Evolutionary conservation across 129 eudicot species (phyloP), one percentile per base, ranked within the genome.

Genomic region (Flaveria trinervia): DNA sequence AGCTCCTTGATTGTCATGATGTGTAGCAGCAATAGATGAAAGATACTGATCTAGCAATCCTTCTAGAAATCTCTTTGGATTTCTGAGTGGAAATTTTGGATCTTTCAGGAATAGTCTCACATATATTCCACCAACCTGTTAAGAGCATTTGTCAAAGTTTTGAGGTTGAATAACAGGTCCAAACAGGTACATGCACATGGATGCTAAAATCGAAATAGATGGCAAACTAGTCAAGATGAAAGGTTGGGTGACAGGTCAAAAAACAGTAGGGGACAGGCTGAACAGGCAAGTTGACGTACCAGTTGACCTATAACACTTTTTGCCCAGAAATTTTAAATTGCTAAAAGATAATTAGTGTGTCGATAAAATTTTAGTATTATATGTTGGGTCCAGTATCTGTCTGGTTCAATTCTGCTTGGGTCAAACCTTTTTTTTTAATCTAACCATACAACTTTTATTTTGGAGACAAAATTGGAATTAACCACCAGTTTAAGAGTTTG

Each of bases 101-200:
- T 94, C 99, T 80, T 89, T 94, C 76, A 94, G 78, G 84, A 94
- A 94, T 65, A 94, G 88, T 78, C 97, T 82, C 20, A 94, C 96
- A 61, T 94, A 91, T 70, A 94, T 91, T 69, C 99, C 99, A 56
- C 99, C 99, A 81, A 94, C 99, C 98, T 94, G 83, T 71, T 73
- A 56, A 13, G 25, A 50, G 68, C 75, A 66, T 46, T 44, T 46
- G 22, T n/a, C 50, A 20, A 20, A 59, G 23, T 22, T 59, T 59
- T 7, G 65, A 59, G 33, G 16, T 59, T 59, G 23, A 22, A 18
- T 54, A 12, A 49, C 54, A 1, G 17, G 54, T 13, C 54, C 14
- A 49, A 16, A 54, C 23, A 15, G 13, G 30, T 57, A n/a, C 9
- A 59, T 22, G 65, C 70, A 33, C 79, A 28, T 66, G 71, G 51